phyloP scores from a whole-genome alignment of 176 grass and related monocot species.

The Zizania latifolia region DNA sequence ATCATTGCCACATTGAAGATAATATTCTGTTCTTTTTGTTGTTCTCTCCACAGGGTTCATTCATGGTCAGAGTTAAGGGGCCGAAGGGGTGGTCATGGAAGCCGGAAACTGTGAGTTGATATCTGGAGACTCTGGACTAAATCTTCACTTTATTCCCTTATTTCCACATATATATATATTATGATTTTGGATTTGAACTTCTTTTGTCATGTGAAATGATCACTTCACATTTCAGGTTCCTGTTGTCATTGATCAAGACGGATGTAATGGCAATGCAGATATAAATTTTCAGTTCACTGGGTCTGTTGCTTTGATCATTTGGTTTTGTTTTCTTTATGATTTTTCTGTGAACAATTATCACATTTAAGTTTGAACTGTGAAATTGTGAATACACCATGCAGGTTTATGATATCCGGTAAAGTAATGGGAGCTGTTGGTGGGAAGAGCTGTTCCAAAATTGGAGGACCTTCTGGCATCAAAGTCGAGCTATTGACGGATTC shows the following conservation, averaged over 20 bases:
- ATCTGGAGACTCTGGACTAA: neutral
- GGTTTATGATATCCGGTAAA: slow-evolving; percentile 80
- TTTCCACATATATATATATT: neutral
- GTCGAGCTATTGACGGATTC: slow-evolving; percentile 57
- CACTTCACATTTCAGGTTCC: slow-evolving; percentile 51
- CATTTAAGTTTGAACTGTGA: slow-evolving; percentile 27
- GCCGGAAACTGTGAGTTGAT: slow-evolving; percentile 57
- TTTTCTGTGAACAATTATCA: neutral
- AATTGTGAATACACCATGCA: slow-evolving; percentile 23
- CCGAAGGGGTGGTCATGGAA: slow-evolving; percentile 92
- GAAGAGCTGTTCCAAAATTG: slow-evolving; percentile 60
- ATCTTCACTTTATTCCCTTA: neutral
- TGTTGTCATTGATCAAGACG: slow-evolving; percentile 56
- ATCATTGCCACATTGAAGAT: neutral
- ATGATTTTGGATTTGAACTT: neutral
- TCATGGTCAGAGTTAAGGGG: slow-evolving; percentile 88
- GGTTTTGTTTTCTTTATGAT: neutral
- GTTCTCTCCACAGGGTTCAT: slow-evolving; percentile 55
- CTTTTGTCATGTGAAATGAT: slow-evolving; percentile 23
- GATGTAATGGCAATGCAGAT: slow-evolving; percentile 85
- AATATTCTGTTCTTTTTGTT: slow-evolving; percentile 12
- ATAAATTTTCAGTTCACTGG: slow-evolving; percentile 96
- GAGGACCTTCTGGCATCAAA: slow-evolving; percentile 91
- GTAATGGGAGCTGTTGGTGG: slow-evolving; percentile 65
- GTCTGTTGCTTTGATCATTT: slow-evolving; percentile 38